These are phyloP conservation scores for Xerocomellus intermedius DNA, from an alignment of 768 basidiomycete species.

Conservation along the genomic window DNA sequence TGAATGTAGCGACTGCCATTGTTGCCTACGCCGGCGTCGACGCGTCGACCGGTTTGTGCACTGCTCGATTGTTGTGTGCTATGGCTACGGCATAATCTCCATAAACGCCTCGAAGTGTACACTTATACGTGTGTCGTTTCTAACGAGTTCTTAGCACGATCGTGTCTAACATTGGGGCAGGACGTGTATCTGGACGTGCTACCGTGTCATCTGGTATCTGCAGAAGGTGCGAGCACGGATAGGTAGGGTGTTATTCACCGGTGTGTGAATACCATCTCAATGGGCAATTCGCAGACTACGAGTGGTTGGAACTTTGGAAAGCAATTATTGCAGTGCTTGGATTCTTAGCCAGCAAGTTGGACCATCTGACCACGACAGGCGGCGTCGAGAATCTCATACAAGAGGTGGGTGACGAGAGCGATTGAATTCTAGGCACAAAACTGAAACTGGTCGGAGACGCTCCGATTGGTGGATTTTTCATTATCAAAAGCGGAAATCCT, in stretches of 20 bases:
- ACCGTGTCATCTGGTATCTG: slow-evolving; percentile 57
- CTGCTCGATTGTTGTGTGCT: slow-evolving; percentile 67
- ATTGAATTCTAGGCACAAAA: background rate
- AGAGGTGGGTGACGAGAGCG: slow-evolving; percentile 42
- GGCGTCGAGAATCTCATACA: slow-evolving; percentile 52
- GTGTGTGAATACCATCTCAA: background rate
- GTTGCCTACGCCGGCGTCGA: slow-evolving; percentile 40
- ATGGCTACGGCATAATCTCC: slow-evolving; percentile 70
- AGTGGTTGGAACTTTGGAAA: slow-evolving; percentile 66
- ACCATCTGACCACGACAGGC: slow-evolving; percentile 49
- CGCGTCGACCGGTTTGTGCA: slow-evolving; percentile 52
- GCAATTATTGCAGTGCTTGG: slow-evolving; percentile 52
- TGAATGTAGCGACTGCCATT: slow-evolving; percentile 47
- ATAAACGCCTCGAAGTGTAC: slow-evolving; percentile 55
- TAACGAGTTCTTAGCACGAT: background rate
- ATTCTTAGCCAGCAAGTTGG: slow-evolving; percentile 56
- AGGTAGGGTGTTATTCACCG: slow-evolving; percentile 38
- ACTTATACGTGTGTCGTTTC: slow-evolving; percentile 50
- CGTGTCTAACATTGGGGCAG: slow-evolving; percentile 31
- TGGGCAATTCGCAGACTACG: slow-evolving; percentile 46
- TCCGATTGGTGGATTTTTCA: slow-evolving; percentile 52
- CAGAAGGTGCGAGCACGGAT: slow-evolving; percentile 52
- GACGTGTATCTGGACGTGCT: slow-evolving; percentile 53
- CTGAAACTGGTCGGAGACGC: slow-evolving; percentile 36
- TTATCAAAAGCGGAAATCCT: slow-evolving; percentile 52